Evolutionary conservation across 768 basidiomycete species (phyloP).

Genomic region (Psilocybe tampanensis): DNA sequence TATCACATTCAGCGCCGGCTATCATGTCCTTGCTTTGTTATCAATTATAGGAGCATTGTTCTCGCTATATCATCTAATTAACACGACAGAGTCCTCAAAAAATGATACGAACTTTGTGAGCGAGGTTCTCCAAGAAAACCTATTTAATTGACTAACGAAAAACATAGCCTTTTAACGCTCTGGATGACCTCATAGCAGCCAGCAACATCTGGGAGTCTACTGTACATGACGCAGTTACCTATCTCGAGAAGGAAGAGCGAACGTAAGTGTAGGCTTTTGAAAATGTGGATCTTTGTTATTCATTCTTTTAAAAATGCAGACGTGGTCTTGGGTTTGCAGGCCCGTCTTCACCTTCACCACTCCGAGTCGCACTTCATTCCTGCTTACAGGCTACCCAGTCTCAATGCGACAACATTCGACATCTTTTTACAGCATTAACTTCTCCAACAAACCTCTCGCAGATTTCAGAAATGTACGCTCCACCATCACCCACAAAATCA

Average conservation of each 20-base stretch:
- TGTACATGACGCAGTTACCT: constrained; percentile 66
- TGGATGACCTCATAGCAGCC: constrained; percentile 68
- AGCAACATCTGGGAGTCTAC: constrained; percentile 76
- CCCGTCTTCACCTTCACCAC: constrained; percentile 52
- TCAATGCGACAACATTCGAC: constrained; percentile 82
- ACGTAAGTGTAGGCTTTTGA: constrained; percentile 45
- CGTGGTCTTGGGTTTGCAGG: constrained; percentile 40
- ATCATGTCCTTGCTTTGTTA: constrained; percentile 41
- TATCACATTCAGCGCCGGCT: constrained; percentile 44
- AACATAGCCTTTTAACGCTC: constrained; percentile 61
- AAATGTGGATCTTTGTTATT: background rate
- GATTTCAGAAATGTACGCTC: constrained; percentile 87
- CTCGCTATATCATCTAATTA: constrained; percentile 36
- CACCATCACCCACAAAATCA: constrained; percentile 58
- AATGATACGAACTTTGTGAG: constrained; percentile 60
- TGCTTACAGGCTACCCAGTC: constrained; percentile 75
- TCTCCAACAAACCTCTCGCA: constrained; percentile 73
- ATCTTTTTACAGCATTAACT: constrained; percentile 76
- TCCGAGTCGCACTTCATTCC: constrained; percentile 73
- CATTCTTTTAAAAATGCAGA: constrained; percentile 1
- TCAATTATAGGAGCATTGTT: constrained; percentile 40
- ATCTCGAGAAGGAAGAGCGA: constrained; percentile 71
- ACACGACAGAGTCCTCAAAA: constrained; percentile 36
- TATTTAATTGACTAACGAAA: no score
- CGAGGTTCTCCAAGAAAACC: background rate